Evolutionary conservation across 225 moss, liverwort and hornwort genomes (phyloP), one percentile per base, ranked within the genome.

Genomic region (Bryum argenteum): DNA sequence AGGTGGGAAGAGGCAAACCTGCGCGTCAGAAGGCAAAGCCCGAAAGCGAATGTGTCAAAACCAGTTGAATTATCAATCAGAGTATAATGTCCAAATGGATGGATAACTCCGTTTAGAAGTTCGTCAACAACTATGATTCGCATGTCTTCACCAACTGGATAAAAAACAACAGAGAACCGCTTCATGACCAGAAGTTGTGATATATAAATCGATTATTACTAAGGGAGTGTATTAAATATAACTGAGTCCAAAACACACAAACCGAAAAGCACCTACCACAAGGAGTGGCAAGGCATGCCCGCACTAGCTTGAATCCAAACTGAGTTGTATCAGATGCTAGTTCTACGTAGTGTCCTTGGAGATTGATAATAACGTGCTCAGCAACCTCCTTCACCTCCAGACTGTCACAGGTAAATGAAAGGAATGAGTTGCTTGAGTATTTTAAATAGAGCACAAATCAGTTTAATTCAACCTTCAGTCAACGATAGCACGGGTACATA

Each of bases 271-370:
- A 72, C 78, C 61, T 84, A 84, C 84, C 84, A 62, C 77, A 84
- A 54, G 80, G 84, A 37, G 80, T 84, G 70, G 80, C 84, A 61
- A 84, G 80, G 77, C 84, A 84, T 69, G 84, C 80, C 60, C 84
- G 84, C 44, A 84, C 84, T 67, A 84, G 84, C 84, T 84, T 84
- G 53, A 84, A 84, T 57, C 84, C 84, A 71, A 64, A 84, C 38
- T 66, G 66, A 61, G 45, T 62, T 37, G 77, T 84, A 71, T 84
- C 84, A 63, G 71, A 58, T 19, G 84, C 84, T 52, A 84, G 71
- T 63, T 84, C 84, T 54, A 77, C 77, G 63, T 80, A 80, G 54
- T 73, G 77, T 20, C 84, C 84, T 71, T 77, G 66, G 22, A 84
- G 80, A 17, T 74, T 80, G 57, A 77, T 50, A 64, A 84, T 84